Evolutionary conservation across 345 rosid species (phyloP).

Genomic region (Euphorbia peplus): DNA sequence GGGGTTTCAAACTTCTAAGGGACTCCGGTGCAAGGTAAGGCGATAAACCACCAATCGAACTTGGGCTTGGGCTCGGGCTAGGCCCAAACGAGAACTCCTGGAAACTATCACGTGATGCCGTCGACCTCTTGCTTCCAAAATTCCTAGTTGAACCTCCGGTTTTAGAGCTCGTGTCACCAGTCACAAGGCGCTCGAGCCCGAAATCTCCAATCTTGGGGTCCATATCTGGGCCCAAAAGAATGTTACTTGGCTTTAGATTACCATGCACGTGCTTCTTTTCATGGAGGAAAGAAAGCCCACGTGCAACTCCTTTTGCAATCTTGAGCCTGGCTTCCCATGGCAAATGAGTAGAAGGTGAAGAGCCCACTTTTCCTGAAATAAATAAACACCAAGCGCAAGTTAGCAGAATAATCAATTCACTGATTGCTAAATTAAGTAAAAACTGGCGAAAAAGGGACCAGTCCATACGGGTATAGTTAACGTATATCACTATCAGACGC

Average conservation of each 20-base stretch:
- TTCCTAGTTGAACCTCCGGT: conserved; percentile 56
- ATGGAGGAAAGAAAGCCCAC: conserved; percentile 73
- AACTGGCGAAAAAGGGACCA: not conserved
- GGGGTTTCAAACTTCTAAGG: conserved; percentile 72
- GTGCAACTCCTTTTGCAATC: conserved; percentile 78
- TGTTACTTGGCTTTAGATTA: conserved; percentile 83
- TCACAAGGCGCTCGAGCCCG: conserved; percentile 72
- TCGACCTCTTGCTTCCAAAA: conserved; percentile 83
- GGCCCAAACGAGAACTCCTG: conserved; percentile 50
- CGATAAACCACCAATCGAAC: conserved; percentile 53
- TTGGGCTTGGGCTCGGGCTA: conserved; percentile 77
- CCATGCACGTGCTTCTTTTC: conserved; percentile 89
- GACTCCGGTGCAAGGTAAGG: conserved; percentile 87
- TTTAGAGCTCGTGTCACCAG: conserved; percentile 61
- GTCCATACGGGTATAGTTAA: not conserved
- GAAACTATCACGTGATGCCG: conserved; percentile 48
- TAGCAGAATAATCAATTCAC: not conserved
- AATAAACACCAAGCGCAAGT: conserved; percentile 7
- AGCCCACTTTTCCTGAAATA: conserved; percentile 69
- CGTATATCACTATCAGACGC: conserved; percentile 36
- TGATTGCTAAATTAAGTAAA: not conserved
- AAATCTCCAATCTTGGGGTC: conserved; percentile 86
- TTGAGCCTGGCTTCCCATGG: conserved; percentile 86
- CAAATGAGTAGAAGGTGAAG: conserved; percentile 75
- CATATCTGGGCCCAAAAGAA: conserved; percentile 67